These are phyloP conservation scores for Trichoderma sp. DNA, from an alignment of 2,329 filamentous ascomycete genomes.

Conservation along the genomic window DNA sequence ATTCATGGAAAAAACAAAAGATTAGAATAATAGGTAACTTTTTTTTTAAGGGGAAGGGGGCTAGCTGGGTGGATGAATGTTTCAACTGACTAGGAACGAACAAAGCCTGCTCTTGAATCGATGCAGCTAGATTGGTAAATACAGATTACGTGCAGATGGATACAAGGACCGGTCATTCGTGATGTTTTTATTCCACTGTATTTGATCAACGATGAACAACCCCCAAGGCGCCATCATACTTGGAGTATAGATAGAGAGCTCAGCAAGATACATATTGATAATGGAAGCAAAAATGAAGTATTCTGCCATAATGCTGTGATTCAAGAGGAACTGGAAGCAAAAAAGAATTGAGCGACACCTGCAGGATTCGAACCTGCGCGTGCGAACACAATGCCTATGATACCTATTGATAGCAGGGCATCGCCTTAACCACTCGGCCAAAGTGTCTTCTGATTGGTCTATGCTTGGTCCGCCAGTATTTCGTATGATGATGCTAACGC, in stretches of 20 bases:
- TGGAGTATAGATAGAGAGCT: neutral
- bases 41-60: neutral
- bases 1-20: constrained; percentile 4
- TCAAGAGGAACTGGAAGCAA: neutral
- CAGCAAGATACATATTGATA: neutral
- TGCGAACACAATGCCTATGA: constrained; percentile 23
- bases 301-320: neutral
- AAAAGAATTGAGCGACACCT: constrained; percentile 9
- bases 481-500: neutral
- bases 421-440: constrained; percentile 24
- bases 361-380: constrained; percentile 23
- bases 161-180: neutral
- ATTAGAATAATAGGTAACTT: constrained; percentile 1
- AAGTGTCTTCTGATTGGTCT: constrained; percentile 19
- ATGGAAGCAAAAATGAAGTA: neutral
- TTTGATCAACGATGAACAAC: neutral
- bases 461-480: neutral
- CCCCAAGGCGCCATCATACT: neutral
- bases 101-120: neutral
- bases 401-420: constrained; percentile 19
- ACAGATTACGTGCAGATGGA: neutral
- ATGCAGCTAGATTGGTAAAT: neutral
- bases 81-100: neutral
- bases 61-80: neutral
- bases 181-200: neutral